Evolutionary conservation across 441 rosid species (phyloP), one percentile per base, ranked within the genome.

Genomic region (Populus tomentosa): DNA sequence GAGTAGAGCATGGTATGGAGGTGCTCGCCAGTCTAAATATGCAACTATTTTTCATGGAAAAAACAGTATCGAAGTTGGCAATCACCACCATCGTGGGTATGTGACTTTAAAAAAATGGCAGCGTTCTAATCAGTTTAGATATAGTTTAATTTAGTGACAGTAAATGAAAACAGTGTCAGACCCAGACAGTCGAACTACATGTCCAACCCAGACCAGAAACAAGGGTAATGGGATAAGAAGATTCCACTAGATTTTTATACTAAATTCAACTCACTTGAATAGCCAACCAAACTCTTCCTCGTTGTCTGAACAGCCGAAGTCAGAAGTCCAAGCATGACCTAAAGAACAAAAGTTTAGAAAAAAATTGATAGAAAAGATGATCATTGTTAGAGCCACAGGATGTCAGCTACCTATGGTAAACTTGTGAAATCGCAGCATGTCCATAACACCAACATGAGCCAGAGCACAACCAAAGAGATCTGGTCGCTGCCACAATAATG

Each of bases 361-460:
- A 63, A 24, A 67, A 69, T 35, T 2, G 3, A 23, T 42, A 32
- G 59, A 78, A 61, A 70, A 7, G 21, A 67, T 62, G 62, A 33
- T 5, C 4, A 46, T 46, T 46, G 6, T 7, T 5, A 42, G 24
- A 62, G 56, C 71, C 7, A 53, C 56, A 71, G 10, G 69, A 67
- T 40, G 56, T 30, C 70, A 18, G 77, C 82, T 61, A 95, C 99
- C 99, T 66, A 96, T 91, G 21, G 99, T 96, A 40, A 96, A 94
- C 86, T 90, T 91, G 90, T 96, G 99, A 84, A 96, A 96, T 56
- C 98, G 89, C 76, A 96, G 86, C 98, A 96, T 96, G 89, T 96
- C 99, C 99, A 96, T 94, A 64, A 96, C 99, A 61, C 99, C 99
- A 80, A 96, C 99, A 82, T 92, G 98, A 82, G 98, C 98, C 92